These are phyloP conservation scores for Ascochyta viciae-villosae DNA, from an alignment of 2,329 filamentous ascomycete genomes.

Conservation along the genomic window DNA sequence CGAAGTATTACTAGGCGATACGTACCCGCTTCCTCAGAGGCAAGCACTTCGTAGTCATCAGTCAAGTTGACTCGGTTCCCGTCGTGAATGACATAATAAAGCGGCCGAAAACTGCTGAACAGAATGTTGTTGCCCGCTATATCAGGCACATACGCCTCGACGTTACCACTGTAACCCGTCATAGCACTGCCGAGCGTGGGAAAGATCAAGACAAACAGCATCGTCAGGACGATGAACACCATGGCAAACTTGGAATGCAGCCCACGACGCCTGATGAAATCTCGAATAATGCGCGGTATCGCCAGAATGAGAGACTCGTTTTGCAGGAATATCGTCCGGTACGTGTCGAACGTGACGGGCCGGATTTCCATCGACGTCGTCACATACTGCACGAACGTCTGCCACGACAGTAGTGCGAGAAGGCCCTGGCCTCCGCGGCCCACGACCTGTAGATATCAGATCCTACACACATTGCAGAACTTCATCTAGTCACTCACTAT, in stretches of 20 bases:
- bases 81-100: slow-evolving; percentile 18
- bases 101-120: slow-evolving; percentile 10
- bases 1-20: too few species aligned
- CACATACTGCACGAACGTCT: slow-evolving; percentile 23
- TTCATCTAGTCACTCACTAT: slow-evolving; percentile 19
- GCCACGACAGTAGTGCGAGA: slow-evolving; percentile 23
- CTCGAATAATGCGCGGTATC: slow-evolving; percentile 4
- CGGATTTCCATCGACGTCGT: slow-evolving; percentile 25
- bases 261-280: slow-evolving; percentile 6
- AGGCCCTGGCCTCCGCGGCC: slow-evolving; percentile 29
- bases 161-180: slow-evolving; percentile 25
- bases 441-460: slow-evolving; percentile 10
- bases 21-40: too few species aligned
- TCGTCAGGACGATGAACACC: slow-evolving; percentile 22
- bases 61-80: slow-evolving; percentile 16
- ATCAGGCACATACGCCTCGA: slow-evolving; percentile 11
- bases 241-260: slow-evolving; percentile 22
- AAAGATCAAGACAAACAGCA: slow-evolving; percentile 21
- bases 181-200: slow-evolving; percentile 26
- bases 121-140: slow-evolving; percentile 7
- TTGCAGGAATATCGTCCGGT: slow-evolving; percentile 23
- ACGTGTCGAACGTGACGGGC: slow-evolving; percentile 25
- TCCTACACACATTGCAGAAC: too few species aligned
- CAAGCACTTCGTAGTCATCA: neutral
- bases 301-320: slow-evolving; percentile 10